phyloP scores from a whole-genome alignment of 345 rosid species.

The Citrus hindsii region DNA sequence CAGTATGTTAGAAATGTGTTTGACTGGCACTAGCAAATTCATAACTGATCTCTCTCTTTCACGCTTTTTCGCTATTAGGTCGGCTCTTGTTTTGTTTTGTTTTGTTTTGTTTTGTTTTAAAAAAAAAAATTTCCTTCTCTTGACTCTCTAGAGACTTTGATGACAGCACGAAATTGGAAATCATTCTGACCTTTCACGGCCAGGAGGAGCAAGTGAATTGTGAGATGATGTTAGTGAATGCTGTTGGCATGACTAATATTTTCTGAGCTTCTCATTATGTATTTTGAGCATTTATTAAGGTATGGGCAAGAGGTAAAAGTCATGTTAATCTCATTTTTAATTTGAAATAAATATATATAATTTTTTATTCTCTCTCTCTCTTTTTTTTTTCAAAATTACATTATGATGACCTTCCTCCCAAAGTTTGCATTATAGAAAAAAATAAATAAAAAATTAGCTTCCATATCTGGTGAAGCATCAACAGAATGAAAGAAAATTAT shows the following conservation, averaged over 20 bases:
- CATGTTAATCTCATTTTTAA: not conserved
- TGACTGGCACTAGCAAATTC: not conserved
- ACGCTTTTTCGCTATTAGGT: not conserved
- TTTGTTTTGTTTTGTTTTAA: too few species aligned
- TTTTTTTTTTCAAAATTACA: too few species aligned
- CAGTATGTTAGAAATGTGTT: not conserved
- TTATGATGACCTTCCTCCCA: not conserved
- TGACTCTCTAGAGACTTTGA: not conserved
- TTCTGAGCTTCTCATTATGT: not conserved
- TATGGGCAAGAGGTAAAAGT: not conserved
- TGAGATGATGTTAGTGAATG: not conserved
- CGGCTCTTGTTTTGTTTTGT: not conserved
- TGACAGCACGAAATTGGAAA: not conserved
- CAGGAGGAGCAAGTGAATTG: not conserved
- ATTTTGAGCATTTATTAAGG: not conserved
- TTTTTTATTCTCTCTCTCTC: not conserved
- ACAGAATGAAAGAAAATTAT: not conserved
- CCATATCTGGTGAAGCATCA: not conserved
- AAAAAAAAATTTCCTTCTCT: too few species aligned
- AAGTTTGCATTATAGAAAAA: too few species aligned
- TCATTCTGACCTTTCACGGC: not conserved
- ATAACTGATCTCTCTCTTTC: not conserved
- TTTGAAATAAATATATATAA: not conserved
- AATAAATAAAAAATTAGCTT: not conserved
- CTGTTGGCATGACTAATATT: not conserved